Evolutionary conservation across 176 grass and related monocot genomes (phyloP), one percentile per base, ranked within the genome.

Genomic region (Raddia guianensis): DNA sequence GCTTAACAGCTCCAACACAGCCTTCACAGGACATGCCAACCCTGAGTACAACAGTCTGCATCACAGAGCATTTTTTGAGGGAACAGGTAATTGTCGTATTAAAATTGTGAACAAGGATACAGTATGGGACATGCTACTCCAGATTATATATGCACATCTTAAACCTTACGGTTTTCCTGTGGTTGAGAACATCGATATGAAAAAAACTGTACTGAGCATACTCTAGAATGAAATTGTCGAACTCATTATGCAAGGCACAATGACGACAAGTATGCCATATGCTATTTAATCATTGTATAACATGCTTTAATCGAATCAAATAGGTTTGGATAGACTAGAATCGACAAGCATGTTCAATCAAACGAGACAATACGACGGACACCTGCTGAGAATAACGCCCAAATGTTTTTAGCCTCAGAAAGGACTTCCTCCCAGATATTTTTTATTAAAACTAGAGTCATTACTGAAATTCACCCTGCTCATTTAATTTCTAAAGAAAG

Each of bases 1-100:
- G 82, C 81, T 98, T 98, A 64, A 95, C 92, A 84, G 92, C 95
- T 84, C 95, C 95, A 52, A 91, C 92, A 63, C 95, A 98, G 32
- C 95, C 92, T 88, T 95, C 65, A 10, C 95, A 98, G 70, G 88
- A 84, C 95, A 98, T 98, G 63, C 81, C 92, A 88, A 98, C 95
- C 87, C 37, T 95, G 75, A 98, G 95, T 16, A 88, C 88, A 50
- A 98, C 88, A 44, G 92, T 98, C 95, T 98, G 86, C 74, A 82
- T 33, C 33, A 75, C 9, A 67, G 60, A 60, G 40, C 5, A 78
- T 63, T 12, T 35, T 35, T 19, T 1, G 12, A 49, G 5, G 35
- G n/a, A 69, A 63, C 11, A 89, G 48, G 35, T 50, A 16, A 5
- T 0, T 13, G 12, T 6, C 3, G 21, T 62, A 83, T 13, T 12